Evolutionary conservation across 108 stramenopile species (phyloP), one percentile per base, ranked within the genome.

Genomic region (Pseudonitzschia pungens): DNA sequence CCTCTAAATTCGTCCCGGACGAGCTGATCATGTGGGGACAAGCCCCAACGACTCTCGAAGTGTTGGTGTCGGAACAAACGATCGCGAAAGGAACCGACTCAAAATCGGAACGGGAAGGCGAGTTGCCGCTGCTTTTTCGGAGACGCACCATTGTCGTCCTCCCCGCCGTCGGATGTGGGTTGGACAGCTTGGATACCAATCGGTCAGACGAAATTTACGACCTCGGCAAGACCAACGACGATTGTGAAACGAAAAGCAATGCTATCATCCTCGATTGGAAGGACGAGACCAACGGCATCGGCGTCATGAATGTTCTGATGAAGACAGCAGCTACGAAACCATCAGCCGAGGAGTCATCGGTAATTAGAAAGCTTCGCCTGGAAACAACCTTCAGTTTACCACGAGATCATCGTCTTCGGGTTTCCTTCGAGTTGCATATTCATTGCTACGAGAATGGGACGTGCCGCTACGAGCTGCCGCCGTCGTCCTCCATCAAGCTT

Each of bases 21-120:
- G 65, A 64, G 42, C 62, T 90, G 81, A 22, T 87, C 10, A 85
- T 86, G 57, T 90, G 89, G 89, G 86, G 85, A 29, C 87, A 84
- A 63, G 81, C 76, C 6, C 83, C 83, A 4, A 48, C 31, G 22
- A 56, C 50, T 27, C 44, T 83, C 6, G 79, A 83, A 65, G 71
- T 77, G n/a, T 21, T 83, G 15, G 69, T 70, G 5, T 79, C 78
- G 14, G 83, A 83, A 69, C 69, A 67, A 63, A 18, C 45, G 14
- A 48, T 48, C 2, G 45, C 5, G 1, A 18, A 4, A 48, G 45
- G 18, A 48, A 11, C 45, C 5, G 45, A 11, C 5, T 18, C 10
- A 48, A 2, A 4, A 11, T 18, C 45, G 1, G 18, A 48, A 48
- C 9, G 18, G 18, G 18, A 48, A 4, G 2, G 45, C 45, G 45